phyloP scores from a whole-genome alignment of 768 basidiomycete species.

The Kwoniella bestiolae region DNA sequence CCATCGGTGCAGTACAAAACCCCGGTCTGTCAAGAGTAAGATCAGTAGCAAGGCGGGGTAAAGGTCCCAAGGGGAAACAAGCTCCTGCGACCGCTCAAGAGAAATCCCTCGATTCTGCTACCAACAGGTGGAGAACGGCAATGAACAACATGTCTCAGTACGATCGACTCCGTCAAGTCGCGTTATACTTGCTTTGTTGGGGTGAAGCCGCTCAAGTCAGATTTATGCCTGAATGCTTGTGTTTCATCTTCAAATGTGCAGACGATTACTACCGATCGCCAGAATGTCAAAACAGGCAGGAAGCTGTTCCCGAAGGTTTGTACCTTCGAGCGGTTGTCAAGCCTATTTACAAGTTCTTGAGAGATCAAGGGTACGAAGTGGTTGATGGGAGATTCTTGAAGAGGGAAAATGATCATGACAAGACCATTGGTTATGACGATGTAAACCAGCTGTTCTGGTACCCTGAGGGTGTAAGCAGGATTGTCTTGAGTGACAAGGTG shows the following conservation, averaged over 20 bases:
- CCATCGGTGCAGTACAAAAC: constrained; percentile 88
- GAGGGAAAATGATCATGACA: constrained; percentile 87
- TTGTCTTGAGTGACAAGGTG: constrained; percentile 86
- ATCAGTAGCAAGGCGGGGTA: constrained; percentile 70
- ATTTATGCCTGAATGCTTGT: constrained; percentile 93
- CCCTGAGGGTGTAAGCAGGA: constrained; percentile 94
- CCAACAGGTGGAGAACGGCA: constrained; percentile 92
- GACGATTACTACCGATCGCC: constrained; percentile 99
- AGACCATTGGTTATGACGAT: constrained; percentile 98
- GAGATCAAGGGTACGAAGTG: constrained; percentile 97
- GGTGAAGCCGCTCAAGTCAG: constrained; percentile 97
- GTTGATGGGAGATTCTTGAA: constrained; percentile 92
- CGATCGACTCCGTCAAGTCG: constrained; percentile 93
- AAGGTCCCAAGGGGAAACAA: constrained; percentile 58
- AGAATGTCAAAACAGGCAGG: constrained; percentile 92
- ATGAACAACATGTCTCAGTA: constrained; percentile 99
- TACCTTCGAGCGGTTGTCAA: constrained; percentile 89
- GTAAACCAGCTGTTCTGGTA: constrained; percentile 99
- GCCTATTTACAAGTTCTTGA: constrained; percentile 92
- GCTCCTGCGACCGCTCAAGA: constrained; percentile 62
- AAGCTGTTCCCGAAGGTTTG: constrained; percentile 92
- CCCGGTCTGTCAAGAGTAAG: constrained; percentile 84
- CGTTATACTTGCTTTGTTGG: constrained; percentile 93
- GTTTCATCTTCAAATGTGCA: constrained; percentile 99
- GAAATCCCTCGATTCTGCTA: constrained; percentile 83